Evolutionary conservation across 345 rosid species (phyloP).

Genomic region (Luvunga scandens): DNA sequence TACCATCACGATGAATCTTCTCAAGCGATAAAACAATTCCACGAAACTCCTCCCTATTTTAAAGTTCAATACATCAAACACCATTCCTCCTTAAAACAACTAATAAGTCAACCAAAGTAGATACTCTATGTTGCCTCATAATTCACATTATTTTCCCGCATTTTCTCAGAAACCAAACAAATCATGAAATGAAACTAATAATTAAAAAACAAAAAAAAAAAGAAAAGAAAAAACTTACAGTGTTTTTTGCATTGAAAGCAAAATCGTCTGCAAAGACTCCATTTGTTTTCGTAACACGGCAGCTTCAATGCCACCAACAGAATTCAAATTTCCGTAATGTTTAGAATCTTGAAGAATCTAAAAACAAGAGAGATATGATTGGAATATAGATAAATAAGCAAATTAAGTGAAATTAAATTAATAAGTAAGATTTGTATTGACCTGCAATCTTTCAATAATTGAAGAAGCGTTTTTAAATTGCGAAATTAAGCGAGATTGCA

Average conservation of each 20-base stretch:
- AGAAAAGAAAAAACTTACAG: constrained; percentile 35
- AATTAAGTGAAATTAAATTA: neutral
- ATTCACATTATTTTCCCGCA: neutral
- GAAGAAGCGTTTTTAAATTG: constrained; percentile 66
- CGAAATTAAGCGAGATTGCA: constrained; percentile 59
- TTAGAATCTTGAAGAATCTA: constrained; percentile 53
- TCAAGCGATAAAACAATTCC: constrained; percentile 52
- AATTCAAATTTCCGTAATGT: constrained; percentile 52
- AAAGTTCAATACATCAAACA: neutral
- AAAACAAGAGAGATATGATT: neutral
- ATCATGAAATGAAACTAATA: neutral
- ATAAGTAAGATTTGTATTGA: constrained; percentile 1
- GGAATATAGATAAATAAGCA: neutral
- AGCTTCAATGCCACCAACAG: constrained; percentile 48
- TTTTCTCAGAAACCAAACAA: neutral
- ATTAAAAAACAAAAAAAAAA: neutral
- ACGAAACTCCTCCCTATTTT: constrained; percentile 57
- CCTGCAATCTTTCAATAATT: constrained; percentile 70
- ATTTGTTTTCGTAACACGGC: constrained; percentile 66
- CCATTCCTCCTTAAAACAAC: neutral
- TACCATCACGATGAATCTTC: constrained; percentile 51
- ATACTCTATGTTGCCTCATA: neutral
- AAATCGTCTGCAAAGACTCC: constrained; percentile 55
- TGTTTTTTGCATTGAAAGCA: constrained; percentile 55
- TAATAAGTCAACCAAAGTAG: neutral